Evolutionary conservation across 1,139 yeast genomes (phyloP).

Genomic region (Geotrichum citri-aurantii): DNA sequence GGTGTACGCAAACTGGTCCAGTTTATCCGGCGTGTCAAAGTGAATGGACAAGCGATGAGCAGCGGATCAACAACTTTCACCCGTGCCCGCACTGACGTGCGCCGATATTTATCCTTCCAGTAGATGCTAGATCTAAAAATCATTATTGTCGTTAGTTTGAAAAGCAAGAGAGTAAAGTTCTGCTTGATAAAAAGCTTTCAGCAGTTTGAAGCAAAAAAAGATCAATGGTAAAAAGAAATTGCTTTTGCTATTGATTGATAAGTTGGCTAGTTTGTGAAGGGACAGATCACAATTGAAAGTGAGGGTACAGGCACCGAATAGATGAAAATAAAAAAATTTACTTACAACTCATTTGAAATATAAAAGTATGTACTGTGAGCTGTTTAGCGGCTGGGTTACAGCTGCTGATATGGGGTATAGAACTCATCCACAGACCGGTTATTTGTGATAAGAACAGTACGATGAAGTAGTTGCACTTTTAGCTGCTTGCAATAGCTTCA

Average conservation of each 20-base stretch:
- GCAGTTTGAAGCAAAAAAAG: background rate
- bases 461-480: background rate
- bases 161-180: background rate
- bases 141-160: background rate
- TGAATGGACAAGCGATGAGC: conserved; percentile 11
- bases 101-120: conserved; percentile 16
- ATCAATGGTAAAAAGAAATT: background rate
- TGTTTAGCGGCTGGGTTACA: too few relatives aligned
- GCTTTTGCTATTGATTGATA: background rate
- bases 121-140: conserved; percentile 6
- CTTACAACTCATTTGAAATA: too few relatives aligned
- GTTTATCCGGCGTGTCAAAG: conserved; percentile 6
- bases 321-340: too few relatives aligned
- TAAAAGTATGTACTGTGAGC: too few relatives aligned
- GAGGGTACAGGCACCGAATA: too few relatives aligned
- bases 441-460: background rate
- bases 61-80: conserved; percentile 11
- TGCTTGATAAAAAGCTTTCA: too few relatives aligned
- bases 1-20: conserved; percentile 10
- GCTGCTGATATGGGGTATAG: too few relatives aligned
- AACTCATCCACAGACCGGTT: background rate
- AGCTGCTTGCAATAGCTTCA: too few relatives aligned
- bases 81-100: conserved; percentile 6
- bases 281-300: background rate
- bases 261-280: background rate